Conservation (phyloP, 495 filamentous ascomycete species). For the Neurospora tetrasperma region DNA sequence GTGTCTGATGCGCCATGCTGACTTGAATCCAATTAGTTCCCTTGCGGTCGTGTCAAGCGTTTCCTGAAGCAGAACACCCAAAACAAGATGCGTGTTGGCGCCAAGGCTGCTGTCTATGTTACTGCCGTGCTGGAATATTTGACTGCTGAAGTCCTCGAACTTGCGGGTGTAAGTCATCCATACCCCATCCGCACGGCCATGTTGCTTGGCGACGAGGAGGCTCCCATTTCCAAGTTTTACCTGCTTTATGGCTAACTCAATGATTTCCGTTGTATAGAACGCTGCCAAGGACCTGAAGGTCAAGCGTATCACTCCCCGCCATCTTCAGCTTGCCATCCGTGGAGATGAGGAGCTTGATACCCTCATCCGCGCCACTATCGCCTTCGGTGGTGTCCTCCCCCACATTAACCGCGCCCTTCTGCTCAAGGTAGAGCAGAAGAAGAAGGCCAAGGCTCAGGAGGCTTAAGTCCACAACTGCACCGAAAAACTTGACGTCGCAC, state of each 20-base stretch:
- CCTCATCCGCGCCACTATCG: slow-evolving; percentile 93
- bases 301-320: slow-evolving; percentile 98
- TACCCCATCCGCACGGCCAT: slow-evolving; percentile 4
- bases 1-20: slow-evolving; percentile 22
- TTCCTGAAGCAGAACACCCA: slow-evolving; percentile 99
- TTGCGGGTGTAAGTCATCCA: slow-evolving; percentile 61
- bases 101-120: slow-evolving; percentile 97
- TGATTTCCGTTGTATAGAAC: slow-evolving; percentile 43
- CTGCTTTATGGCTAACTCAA: background rate
- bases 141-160: slow-evolving; percentile 95
- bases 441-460: slow-evolving; percentile 70
- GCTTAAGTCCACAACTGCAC: slow-evolving; percentile 25
- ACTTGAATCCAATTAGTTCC: slow-evolving; percentile 54
- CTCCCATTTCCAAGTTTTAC: slow-evolving; percentile 1
- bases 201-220: background rate
- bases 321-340: slow-evolving; percentile 95
- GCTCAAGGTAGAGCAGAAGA: slow-evolving; percentile 99
- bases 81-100: slow-evolving; percentile 99
- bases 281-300: slow-evolving; percentile 99
- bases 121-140: slow-evolving; percentile 97
- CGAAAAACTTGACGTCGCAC: background rate
- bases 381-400: slow-evolving; percentile 93
- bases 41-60: slow-evolving; percentile 98
- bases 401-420: slow-evolving; percentile 97
- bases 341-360: slow-evolving; percentile 98